A percentile compares a stretch with the other conserved stretches of the same genome.
These are phyloP conservation scores for Tylopilus sp. DNA, from an alignment of 768 basidiomycete genomes.

Conservation along the genomic window DNA sequence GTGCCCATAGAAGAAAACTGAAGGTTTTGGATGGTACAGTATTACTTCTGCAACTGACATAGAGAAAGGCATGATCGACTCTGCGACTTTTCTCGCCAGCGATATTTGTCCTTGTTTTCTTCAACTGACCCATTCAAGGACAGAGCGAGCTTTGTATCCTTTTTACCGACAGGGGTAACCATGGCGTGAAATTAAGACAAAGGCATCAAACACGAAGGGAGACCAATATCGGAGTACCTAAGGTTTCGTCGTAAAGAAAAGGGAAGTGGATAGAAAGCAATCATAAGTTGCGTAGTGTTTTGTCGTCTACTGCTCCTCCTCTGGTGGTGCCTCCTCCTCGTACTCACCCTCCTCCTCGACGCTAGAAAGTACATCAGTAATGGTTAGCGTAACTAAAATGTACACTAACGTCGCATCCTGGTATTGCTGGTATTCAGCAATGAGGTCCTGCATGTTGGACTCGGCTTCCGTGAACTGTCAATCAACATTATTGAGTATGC, in stretches of 20 bases:
- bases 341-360: constrained; percentile 88
- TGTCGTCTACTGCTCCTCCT: constrained; percentile 52
- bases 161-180: constrained; percentile 31
- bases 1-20: constrained; percentile 14
- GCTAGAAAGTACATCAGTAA: constrained; percentile 37
- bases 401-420: constrained; percentile 86
- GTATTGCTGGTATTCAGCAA: constrained; percentile 97
- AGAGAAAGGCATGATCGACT: neutral
- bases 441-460: constrained; percentile 98
- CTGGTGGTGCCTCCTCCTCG: constrained; percentile 68
- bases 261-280: constrained; percentile 14
- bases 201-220: constrained; percentile 27
- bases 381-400: neutral
- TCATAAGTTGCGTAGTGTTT: constrained; percentile 20
- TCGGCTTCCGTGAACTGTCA: constrained; percentile 92
- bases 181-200: constrained; percentile 31
- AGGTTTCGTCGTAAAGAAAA: constrained; percentile 33
- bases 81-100: no score
- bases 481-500: neutral
- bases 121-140: neutral
- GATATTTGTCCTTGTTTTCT: constrained; percentile 1
- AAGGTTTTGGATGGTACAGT: no score
- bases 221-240: constrained; percentile 35
- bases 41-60: no score
- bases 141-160: neutral